These are phyloP conservation scores for Geoglossum cookeanum DNA, from an alignment of 2,329 filamentous ascomycete genomes.

Conservation along the genomic window DNA sequence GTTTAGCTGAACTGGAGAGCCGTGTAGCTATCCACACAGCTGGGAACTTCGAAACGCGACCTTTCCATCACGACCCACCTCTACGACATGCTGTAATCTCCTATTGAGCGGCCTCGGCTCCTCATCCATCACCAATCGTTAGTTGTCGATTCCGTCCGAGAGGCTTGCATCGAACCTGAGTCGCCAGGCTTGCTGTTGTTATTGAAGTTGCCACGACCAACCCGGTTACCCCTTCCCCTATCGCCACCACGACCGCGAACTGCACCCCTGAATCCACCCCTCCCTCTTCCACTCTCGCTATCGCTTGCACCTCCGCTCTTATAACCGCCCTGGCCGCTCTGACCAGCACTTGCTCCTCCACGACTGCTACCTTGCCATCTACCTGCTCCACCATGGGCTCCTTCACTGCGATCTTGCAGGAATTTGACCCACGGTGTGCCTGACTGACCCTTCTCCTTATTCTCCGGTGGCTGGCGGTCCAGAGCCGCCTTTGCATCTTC, in stretches of 20 bases:
- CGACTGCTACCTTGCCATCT: conserved; percentile 44
- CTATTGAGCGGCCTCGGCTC: too few species aligned
- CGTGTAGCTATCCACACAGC: not conserved
- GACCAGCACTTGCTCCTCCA: conserved; percentile 38
- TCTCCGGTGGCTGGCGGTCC: conserved; percentile 51
- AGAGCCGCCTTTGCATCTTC: conserved; percentile 71
- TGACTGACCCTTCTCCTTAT: conserved; percentile 60
- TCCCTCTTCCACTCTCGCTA: conserved; percentile 48
- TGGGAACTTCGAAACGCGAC: not conserved
- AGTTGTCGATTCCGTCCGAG: not conserved
- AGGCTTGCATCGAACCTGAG: not conserved
- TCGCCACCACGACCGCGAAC: conserved; percentile 31
- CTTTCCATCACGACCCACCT: not conserved
- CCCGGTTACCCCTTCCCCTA: conserved; percentile 16
- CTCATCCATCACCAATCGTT: not conserved
- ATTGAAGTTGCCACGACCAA: conserved; percentile 3
- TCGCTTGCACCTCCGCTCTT: conserved; percentile 66
- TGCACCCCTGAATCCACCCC: conserved; percentile 25
- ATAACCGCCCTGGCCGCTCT: conserved; percentile 47
- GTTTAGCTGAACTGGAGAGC: not conserved
- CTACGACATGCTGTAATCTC: not conserved
- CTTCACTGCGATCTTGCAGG: conserved; percentile 19
- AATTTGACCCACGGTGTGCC: conserved; percentile 58
- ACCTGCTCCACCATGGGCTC: conserved; percentile 41
- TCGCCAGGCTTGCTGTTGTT: conserved; percentile 2